Base-by-base conservation (phyloP, 2,329 filamentous ascomycete species). In the Penicillium sumatraense region DNA sequence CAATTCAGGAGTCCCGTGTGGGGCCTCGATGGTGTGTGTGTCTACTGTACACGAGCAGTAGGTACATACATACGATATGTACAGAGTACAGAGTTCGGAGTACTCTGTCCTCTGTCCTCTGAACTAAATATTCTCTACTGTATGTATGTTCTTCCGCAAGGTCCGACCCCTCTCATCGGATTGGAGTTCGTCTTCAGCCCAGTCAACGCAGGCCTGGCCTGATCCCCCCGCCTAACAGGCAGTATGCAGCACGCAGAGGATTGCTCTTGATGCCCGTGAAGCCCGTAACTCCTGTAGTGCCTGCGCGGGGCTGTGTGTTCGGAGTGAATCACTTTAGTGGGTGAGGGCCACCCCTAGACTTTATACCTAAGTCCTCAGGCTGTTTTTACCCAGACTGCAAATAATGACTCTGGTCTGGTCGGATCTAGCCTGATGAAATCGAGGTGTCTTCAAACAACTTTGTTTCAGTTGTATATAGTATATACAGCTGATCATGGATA, bases 1-100 rank as follows among this genome's bases (percentile, higher is more conserved):
- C 61, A 51, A 62, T 62, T 65, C 62, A 64, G 62, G 62, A 64
- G 60, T 27, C 21, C 33, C 18, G 54, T 56, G 62, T 62, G 57
- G 62, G 57, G 57, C 61, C 45, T 29, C 47, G 9, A 20, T 23
- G 41, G 41, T 20, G 18, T 47, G 27, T 53, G 51, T 54, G 21
- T 26, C 24, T n/a, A 24, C 40, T n/a, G 40, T 44, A 24, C 40
- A 13, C 14, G n/a, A n/a, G n/a, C n/a, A n/a, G n/a, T n/a, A 27
- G 41, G 27, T 31, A 31, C 27, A 5, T 31, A 13, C 21, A 14
- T 14, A 35, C 18, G 13, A n/a, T 11, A 40, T 40, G 36, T 20
- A 31, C 27, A 31, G 27, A 31, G 27, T 31, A 31, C 27, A 13
- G 27, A 31, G 27, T 13, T 11, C 27, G 14, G 5, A 13, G 27